These are phyloP conservation scores for Cucurbita ficifolia DNA, from an alignment of 306 rosid species.

Conservation along the genomic window DNA sequence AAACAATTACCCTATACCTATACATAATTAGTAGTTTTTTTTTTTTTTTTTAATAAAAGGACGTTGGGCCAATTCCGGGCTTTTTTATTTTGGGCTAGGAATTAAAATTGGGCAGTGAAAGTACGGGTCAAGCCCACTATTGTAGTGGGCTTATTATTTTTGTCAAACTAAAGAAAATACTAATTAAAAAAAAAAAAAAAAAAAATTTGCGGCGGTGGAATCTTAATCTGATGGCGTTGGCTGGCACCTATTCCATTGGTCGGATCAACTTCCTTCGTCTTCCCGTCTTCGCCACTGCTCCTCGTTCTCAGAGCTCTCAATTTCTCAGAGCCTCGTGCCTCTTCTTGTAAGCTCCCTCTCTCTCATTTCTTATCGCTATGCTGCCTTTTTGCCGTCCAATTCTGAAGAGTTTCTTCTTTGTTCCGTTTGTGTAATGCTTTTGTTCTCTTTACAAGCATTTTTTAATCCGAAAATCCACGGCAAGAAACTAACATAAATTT, in stretches of 20 bases:
- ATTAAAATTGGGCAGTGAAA: too few relatives aligned
- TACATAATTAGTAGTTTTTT: too few relatives aligned
- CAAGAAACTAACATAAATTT: not conserved
- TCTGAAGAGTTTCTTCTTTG: not conserved
- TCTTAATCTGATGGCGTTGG: conserved; percentile 5
- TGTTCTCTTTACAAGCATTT: not conserved
- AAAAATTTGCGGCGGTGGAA: not conserved
- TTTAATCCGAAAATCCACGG: not conserved
- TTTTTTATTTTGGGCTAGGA: too few relatives aligned
- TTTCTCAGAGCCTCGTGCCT: not conserved
- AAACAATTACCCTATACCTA: too few relatives aligned
- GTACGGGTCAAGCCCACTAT: not conserved
- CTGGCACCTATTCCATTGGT: not conserved
- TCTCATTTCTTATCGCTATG: not conserved
- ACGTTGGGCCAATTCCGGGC: too few relatives aligned
- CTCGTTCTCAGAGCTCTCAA: not conserved
- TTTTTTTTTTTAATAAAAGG: too few relatives aligned
- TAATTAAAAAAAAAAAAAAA: not conserved
- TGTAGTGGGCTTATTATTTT: too few relatives aligned
- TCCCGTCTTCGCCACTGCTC: not conserved
- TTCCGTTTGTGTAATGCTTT: not conserved
- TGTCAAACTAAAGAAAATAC: too few relatives aligned
- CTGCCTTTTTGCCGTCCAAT: not conserved
- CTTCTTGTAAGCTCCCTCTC: conserved; percentile 4
- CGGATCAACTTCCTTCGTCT: conserved; percentile 2